Percentiles rank a stretch among this genome's conserved stretches.
These are phyloP conservation scores for Ilex asprella DNA, from an alignment of 257 asterid genomes.

Conservation along the genomic window DNA sequence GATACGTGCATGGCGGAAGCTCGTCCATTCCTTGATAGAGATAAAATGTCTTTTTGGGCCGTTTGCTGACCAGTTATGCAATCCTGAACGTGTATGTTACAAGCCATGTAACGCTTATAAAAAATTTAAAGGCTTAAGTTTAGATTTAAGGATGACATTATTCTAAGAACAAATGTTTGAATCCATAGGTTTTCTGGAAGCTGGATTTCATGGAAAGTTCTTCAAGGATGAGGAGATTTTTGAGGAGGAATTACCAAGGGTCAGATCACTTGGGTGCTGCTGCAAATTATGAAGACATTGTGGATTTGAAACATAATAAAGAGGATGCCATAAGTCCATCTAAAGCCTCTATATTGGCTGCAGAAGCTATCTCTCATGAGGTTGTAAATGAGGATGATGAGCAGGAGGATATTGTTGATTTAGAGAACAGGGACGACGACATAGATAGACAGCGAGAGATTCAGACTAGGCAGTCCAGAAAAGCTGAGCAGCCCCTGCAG, in stretches of 20 bases:
- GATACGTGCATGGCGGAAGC: constrained; percentile 96
- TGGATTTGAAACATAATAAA: constrained; percentile 42
- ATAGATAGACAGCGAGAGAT: constrained; percentile 33
- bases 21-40: constrained; percentile 82
- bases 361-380: constrained; percentile 81
- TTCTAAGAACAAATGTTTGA: constrained; percentile 3
- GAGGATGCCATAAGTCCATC: constrained; percentile 65
- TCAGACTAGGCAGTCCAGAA: constrained; percentile 39
- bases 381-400: constrained; percentile 73
- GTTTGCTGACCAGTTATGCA: constrained; percentile 56
- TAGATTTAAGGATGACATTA: background rate
- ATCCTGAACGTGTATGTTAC: constrained; percentile 56
- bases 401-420: constrained; percentile 46
- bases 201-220: constrained; percentile 87
- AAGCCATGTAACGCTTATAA: constrained; percentile 6
- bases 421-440: constrained; percentile 37
- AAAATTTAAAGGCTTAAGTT: no score
- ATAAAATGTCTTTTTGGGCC: constrained; percentile 89
- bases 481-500: constrained; percentile 42
- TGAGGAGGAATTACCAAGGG: constrained; percentile 79
- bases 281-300: constrained; percentile 71
- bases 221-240: constrained; percentile 87
- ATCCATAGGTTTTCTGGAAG: constrained; percentile 84
- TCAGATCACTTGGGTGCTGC: constrained; percentile 92
- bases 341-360: constrained; percentile 71